Evolutionary conservation across 371 early-diverging fungal species (phyloP).

Genomic region (Capillidium rhysosporum): DNA sequence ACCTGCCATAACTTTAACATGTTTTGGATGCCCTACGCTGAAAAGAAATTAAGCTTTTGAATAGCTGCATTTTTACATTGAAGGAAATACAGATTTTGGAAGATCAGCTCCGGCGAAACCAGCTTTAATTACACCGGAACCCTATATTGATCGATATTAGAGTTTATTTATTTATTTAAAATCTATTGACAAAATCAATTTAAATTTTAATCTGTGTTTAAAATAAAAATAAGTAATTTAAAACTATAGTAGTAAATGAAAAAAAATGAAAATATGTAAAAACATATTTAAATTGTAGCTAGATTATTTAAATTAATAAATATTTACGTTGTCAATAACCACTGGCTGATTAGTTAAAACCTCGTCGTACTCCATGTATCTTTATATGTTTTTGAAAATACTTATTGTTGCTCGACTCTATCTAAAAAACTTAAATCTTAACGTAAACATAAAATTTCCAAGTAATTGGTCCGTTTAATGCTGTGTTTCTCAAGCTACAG

Average conservation of each 20-base stretch:
- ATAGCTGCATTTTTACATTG: conserved; percentile 28
- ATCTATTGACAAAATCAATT: too few species aligned
- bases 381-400: too few species aligned
- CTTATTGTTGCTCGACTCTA: too few species aligned
- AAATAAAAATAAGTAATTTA: too few species aligned
- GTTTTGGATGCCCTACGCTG: conserved; percentile 89
- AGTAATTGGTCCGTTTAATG: too few species aligned
- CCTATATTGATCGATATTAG: conserved; percentile 24
- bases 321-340: conserved; percentile 53
- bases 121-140: conserved; percentile 91
- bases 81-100: conserved; percentile 84
- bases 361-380: conserved; percentile 42
- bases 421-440: too few species aligned
- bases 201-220: too few species aligned
- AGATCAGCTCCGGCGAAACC: conserved; percentile 94
- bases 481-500: too few species aligned
- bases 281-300: too few species aligned
- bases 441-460: too few species aligned
- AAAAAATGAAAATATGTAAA: too few species aligned
- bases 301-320: neutral
- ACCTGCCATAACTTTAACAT: conserved; percentile 91
- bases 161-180: neutral
- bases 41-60: neutral
- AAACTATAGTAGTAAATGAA: too few species aligned
- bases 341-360: conserved; percentile 85